Percentiles rank a stretch among this genome's conserved stretches.
Conservation (phyloP, 1,284 basidiomycete species). For the Ustilago lituana region DNA sequence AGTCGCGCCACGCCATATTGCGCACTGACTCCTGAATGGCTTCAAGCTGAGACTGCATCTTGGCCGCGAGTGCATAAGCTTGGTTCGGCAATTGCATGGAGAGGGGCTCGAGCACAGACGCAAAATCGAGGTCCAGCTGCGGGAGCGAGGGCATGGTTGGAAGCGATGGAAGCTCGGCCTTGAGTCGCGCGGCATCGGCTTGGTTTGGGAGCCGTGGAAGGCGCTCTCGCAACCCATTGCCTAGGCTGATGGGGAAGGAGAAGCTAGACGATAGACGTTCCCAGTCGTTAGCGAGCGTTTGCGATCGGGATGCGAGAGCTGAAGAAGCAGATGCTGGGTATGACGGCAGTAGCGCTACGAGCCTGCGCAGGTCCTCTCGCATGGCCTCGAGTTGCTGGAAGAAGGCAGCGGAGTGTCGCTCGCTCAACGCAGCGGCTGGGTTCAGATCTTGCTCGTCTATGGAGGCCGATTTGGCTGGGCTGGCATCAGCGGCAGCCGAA, state of each 20-base stretch:
- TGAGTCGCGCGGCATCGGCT: constrained; percentile 27
- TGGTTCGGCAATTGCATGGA: constrained; percentile 33
- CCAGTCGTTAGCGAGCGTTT: constrained; percentile 48
- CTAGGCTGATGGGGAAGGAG: constrained; percentile 34
- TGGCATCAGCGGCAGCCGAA: neutral
- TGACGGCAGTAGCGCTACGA: constrained; percentile 44
- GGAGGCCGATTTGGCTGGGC: neutral
- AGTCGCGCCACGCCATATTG: constrained; percentile 51
- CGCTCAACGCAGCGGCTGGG: constrained; percentile 2
- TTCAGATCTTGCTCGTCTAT: neutral
- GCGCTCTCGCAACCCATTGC: constrained; percentile 32
- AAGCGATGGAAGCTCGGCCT: constrained; percentile 31
- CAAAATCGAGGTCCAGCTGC: constrained; percentile 42
- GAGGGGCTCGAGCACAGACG: constrained; percentile 40
- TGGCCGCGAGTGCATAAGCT: constrained; percentile 39
- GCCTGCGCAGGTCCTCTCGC: constrained; percentile 45
- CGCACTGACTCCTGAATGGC: constrained; percentile 50
- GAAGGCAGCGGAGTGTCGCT: constrained; percentile 38
- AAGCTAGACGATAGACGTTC: constrained; percentile 42
- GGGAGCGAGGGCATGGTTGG: constrained; percentile 39
- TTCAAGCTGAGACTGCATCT: constrained; percentile 52
- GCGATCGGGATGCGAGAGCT: constrained; percentile 46
- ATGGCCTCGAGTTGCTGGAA: constrained; percentile 56
- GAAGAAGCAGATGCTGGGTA: constrained; percentile 39
- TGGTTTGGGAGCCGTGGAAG: constrained; percentile 41